phyloP scores from a whole-genome alignment of 805 yeast genomes.

The Saccharomycopsis babjevae region DNA sequence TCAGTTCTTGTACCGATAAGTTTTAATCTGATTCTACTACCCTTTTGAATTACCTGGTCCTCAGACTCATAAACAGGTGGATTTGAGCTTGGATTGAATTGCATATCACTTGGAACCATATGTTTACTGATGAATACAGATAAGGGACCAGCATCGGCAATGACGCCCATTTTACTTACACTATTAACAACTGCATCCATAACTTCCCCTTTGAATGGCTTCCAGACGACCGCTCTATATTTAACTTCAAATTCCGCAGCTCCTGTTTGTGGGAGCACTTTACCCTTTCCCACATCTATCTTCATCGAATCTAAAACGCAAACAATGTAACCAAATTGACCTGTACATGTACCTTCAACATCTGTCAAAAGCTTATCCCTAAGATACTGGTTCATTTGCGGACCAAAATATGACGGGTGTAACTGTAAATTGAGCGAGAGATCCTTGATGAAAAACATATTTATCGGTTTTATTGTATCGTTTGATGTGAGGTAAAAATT shows the following conservation, averaged over 20 bases:
- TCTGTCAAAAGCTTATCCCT: slow-evolving; percentile 85
- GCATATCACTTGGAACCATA: slow-evolving; percentile 88
- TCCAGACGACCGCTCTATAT: slow-evolving; percentile 95
- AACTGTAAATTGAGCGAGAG: slow-evolving; percentile 83
- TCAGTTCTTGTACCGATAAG: slow-evolving; percentile 96
- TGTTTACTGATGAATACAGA: slow-evolving; percentile 92
- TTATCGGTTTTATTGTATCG: neutral
- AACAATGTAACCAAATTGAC: slow-evolving; percentile 94
- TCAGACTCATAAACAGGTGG: slow-evolving; percentile 98
- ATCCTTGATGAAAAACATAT: slow-evolving; percentile 56
- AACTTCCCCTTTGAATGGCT: slow-evolving; percentile 97
- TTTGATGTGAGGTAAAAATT: neutral
- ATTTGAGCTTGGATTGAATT: slow-evolving; percentile 86
- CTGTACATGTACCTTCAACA: slow-evolving; percentile 98
- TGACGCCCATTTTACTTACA: slow-evolving; percentile 90
- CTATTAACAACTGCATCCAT: slow-evolving; percentile 94
- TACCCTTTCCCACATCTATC: slow-evolving; percentile 91
- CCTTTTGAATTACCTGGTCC: slow-evolving; percentile 91
- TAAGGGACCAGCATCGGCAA: slow-evolving; percentile 96
- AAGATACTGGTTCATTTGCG: slow-evolving; percentile 90
- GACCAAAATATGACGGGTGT: slow-evolving; percentile 96
- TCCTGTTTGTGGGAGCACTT: slow-evolving; percentile 83
- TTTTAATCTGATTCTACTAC: slow-evolving; percentile 86
- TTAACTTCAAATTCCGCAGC: slow-evolving; percentile 94
- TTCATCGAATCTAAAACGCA: slow-evolving; percentile 92